These are phyloP conservation scores for Chlamydomonas reinhardtii DNA, from an alignment of 163 green algal genomes.

Conservation along the genomic window DNA sequence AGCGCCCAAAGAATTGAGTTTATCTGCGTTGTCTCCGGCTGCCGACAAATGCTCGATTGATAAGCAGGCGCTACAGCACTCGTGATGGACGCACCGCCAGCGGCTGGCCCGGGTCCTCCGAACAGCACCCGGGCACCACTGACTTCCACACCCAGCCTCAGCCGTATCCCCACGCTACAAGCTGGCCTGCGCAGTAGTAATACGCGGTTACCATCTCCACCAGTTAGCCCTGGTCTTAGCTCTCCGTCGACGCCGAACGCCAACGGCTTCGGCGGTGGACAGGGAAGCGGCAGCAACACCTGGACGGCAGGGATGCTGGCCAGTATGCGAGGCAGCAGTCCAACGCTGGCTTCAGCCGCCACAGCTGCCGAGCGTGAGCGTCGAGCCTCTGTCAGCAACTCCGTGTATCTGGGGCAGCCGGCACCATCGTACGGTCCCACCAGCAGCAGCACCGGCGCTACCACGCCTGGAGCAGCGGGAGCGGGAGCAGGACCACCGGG, in stretches of 20 bases:
- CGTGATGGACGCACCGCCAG: too few relatives aligned
- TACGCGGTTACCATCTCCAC: slow-evolving; percentile 17
- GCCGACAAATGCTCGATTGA: too few relatives aligned
- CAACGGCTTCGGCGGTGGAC: too few relatives aligned
- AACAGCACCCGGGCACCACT: too few relatives aligned
- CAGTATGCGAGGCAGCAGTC: background rate
- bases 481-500: too few relatives aligned
- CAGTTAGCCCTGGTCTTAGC: slow-evolving; percentile 5
- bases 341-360: too few relatives aligned
- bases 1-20: too few relatives aligned
- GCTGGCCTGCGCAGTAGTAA: background rate
- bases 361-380: background rate
- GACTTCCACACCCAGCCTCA: background rate
- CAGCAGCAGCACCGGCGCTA: too few relatives aligned
- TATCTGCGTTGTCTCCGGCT: too few relatives aligned
- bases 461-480: too few relatives aligned
- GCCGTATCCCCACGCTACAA: slow-evolving; percentile 17
- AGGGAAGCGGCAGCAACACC: background rate
- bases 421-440: background rate
- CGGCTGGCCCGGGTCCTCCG: too few relatives aligned
- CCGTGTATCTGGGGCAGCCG: background rate
- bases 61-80: too few relatives aligned
- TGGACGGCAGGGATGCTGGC: background rate
- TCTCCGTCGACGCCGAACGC: background rate
- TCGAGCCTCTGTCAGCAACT: background rate